Base-by-base conservation (phyloP, 2,329 filamentous ascomycete species). In the Cercospora nicotianae region DNA sequence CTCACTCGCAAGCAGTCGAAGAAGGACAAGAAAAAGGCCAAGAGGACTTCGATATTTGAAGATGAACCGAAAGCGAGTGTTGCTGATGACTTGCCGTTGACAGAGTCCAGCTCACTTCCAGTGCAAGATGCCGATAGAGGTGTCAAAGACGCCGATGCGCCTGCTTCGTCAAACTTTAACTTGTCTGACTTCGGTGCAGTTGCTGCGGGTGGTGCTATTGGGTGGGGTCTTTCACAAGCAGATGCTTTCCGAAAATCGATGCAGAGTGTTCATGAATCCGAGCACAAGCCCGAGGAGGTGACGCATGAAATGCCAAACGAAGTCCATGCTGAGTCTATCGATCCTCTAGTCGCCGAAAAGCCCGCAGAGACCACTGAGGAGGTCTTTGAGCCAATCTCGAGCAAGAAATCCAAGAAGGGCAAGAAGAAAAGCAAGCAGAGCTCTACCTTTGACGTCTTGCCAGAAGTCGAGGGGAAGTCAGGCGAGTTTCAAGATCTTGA, bases 11-110 rank as follows among this genome's bases (percentile, higher is more conserved):
- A 79, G 70, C 74, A 75, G 66, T 77, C 78, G 33, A 81, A 82
- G 74, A 83, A 82, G 61, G 78, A 80, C 33, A 81, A 81, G 73
- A 80, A 81, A 59, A 82, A 82, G 67, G 75, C 74, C 6, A 76
- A 73, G 67, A 72, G 71, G 36, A 68, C 66, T 36, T 65, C 66
- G n/a, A 64, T 70, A 26, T 70, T 67, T 10, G 72, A 67, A 28
- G 70, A 73, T 13, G 66, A 71, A 39, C 53, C 51, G 18, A 60
- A 51, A 55, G 45, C 59, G 2, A 42, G 36, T 36, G 42, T 48
- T 16, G 28, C 33, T 10, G 69, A 64, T 18, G 28, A 60, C 10
- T 57, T 48, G 16, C 12, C 26, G 12, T 23, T n/a, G 26, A 45
- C 61, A 12, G 39, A 39, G 33, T 9, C 57, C 18, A 12, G 5